A percentile compares a stretch with the other conserved stretches of the same genome.
Evolutionary conservation across 2,329 filamentous ascomycete genomes (phyloP).

Genomic region (Colletotrichum sp.): DNA sequence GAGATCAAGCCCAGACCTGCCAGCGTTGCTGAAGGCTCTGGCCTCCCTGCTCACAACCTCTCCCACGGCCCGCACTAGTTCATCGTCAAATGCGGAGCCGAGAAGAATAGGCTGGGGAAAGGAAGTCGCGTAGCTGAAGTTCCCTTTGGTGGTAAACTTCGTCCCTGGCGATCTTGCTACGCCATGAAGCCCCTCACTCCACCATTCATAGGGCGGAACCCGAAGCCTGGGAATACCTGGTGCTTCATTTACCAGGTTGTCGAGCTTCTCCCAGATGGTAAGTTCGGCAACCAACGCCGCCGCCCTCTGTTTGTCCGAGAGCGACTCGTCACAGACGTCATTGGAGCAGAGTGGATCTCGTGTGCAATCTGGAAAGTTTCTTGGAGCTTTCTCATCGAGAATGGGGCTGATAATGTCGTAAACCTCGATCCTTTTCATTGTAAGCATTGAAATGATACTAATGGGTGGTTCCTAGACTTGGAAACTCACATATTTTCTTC

Average conservation of each 20-base stretch:
- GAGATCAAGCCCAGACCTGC: constrained; percentile 59
- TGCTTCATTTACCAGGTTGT: constrained; percentile 42
- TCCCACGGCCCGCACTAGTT: constrained; percentile 62
- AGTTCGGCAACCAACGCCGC: constrained; percentile 55
- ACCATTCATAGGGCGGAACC: constrained; percentile 64
- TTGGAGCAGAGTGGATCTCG: constrained; percentile 31
- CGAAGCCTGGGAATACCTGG: constrained; percentile 60
- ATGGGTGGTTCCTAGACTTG: background rate
- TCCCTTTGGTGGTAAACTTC: constrained; percentile 51
- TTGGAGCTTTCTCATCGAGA: background rate
- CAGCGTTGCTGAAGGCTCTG: constrained; percentile 68
- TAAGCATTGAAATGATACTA: background rate
- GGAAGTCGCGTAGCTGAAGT: constrained; percentile 66
- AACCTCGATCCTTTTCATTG: background rate
- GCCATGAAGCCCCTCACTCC: constrained; percentile 68
- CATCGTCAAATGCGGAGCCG: constrained; percentile 68
- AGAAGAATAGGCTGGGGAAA: constrained; percentile 70
- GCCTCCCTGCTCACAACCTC: constrained; percentile 63
- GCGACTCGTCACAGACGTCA: constrained; percentile 52
- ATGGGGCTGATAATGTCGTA: background rate
- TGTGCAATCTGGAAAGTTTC: constrained; percentile 28
- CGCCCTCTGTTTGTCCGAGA: constrained; percentile 42
- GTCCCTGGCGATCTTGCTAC: constrained; percentile 61
- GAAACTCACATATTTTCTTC: background rate
- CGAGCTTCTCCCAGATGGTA: constrained; percentile 59